Evolutionary conservation across 192 early-diverging fungal genomes (phyloP).

Genomic region (Thoreauomyces humboldtii): DNA sequence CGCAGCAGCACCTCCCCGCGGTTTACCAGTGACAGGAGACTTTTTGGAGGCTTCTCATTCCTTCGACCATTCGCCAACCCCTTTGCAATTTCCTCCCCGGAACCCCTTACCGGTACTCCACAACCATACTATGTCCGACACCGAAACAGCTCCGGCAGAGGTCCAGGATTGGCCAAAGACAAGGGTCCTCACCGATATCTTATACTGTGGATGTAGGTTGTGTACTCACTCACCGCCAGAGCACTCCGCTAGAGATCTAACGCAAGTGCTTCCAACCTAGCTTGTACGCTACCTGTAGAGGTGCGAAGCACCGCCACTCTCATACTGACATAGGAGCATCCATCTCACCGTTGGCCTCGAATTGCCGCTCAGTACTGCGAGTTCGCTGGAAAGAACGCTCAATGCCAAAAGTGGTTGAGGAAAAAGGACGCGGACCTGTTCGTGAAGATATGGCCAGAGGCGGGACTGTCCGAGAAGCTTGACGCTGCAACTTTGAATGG

Average conservation of each 20-base stretch:
- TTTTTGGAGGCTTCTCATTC: too few relatives aligned
- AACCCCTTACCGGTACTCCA: too few relatives aligned
- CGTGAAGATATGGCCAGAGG: slow-evolving; percentile 54
- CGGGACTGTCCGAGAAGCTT: slow-evolving; percentile 2
- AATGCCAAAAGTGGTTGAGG: slow-evolving; percentile 79
- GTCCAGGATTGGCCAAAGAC: slow-evolving; percentile 20
- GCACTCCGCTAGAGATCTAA: too few relatives aligned
- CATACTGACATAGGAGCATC: neutral
- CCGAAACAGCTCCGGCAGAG: slow-evolving; percentile 10
- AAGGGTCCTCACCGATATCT: slow-evolving; percentile 17
- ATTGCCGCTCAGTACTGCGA: slow-evolving; percentile 94
- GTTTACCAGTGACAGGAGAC: too few relatives aligned
- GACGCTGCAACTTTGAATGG: neutral
- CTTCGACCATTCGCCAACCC: too few relatives aligned
- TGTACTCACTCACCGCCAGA: too few relatives aligned
- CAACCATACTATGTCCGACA: slow-evolving; percentile 33
- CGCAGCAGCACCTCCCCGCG: too few relatives aligned
- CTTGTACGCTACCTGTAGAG: neutral
- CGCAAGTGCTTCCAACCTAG: too few relatives aligned
- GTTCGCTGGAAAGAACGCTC: slow-evolving; percentile 75
- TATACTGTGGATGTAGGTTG: slow-evolving; percentile 30
- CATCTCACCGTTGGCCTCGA: too few relatives aligned
- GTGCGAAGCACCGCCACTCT: neutral
- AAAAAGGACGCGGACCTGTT: slow-evolving; percentile 57
- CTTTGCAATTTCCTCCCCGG: too few relatives aligned